These are phyloP conservation scores for Zasmidium citrigriseum DNA, from an alignment of 2,329 filamentous ascomycete genomes.

Conservation along the genomic window DNA sequence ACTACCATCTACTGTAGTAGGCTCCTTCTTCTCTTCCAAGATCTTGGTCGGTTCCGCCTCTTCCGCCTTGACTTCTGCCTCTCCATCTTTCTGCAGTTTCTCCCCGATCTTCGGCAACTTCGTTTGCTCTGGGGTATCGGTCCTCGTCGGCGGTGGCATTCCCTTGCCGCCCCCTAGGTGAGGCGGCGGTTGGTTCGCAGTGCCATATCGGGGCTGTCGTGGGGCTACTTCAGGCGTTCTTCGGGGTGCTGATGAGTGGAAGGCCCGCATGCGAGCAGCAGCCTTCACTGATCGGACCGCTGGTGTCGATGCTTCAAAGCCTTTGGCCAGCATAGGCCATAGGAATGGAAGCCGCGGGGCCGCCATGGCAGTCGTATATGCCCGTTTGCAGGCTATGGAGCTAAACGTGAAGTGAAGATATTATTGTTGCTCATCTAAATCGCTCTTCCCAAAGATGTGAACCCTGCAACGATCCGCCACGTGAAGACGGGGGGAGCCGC, in stretches of 20 bases:
- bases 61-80: slow-evolving; percentile 26
- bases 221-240: slow-evolving; percentile 32
- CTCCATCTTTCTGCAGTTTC: slow-evolving; percentile 31
- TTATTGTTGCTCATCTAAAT: not conserved
- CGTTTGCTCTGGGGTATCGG: slow-evolving; percentile 13
- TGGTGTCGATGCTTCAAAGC: slow-evolving; percentile 28
- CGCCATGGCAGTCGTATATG: slow-evolving; percentile 37
- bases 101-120: slow-evolving; percentile 34
- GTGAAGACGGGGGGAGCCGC: not conserved
- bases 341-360: slow-evolving; percentile 48
- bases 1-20: slow-evolving; percentile 22
- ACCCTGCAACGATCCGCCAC: not conserved
- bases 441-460: not conserved
- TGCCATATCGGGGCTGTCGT: slow-evolving; percentile 46
- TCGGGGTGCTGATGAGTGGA: slow-evolving; percentile 35
- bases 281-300: slow-evolving; percentile 26
- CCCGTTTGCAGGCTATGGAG: not conserved
- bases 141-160: slow-evolving; percentile 19
- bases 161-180: slow-evolving; percentile 36
- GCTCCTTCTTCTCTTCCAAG: slow-evolving; percentile 12
- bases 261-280: slow-evolving; percentile 29
- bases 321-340: slow-evolving; percentile 48
- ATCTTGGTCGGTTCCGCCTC: slow-evolving; percentile 9
- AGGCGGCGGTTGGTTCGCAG: slow-evolving; percentile 48
- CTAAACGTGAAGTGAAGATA: not conserved